Evolutionary conservation across 2,329 filamentous ascomycete genomes (phyloP).

Genomic region (Xylariomycetidae sp.): DNA sequence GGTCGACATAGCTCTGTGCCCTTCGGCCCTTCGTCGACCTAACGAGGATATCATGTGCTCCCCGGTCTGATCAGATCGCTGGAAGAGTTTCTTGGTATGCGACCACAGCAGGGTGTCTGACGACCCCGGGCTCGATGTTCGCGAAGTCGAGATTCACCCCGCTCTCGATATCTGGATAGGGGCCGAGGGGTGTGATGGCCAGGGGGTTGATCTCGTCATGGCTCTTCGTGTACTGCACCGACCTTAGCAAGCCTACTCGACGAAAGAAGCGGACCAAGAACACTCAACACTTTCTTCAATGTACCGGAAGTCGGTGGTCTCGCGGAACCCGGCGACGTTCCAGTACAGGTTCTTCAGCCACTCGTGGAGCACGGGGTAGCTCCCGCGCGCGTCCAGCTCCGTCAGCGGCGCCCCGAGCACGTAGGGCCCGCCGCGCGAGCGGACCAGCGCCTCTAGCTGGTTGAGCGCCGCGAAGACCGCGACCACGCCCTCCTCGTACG

Average conservation of each 20-base stretch:
- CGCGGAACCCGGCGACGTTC: constrained; percentile 45
- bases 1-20: too few relatives aligned
- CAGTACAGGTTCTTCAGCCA: constrained; percentile 57
- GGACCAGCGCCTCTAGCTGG: constrained; percentile 43
- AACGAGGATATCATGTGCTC: too few relatives aligned
- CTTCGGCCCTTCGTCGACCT: too few relatives aligned
- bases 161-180: constrained; percentile 51
- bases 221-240: constrained; percentile 42
- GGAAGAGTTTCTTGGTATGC: constrained; percentile 24
- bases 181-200: constrained; percentile 57
- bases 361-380: constrained; percentile 54
- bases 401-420: constrained; percentile 50
- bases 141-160: constrained; percentile 43
- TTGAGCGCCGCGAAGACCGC: constrained; percentile 55
- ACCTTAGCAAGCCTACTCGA: neutral
- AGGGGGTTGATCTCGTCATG: constrained; percentile 54
- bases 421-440: constrained; percentile 39
- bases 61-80: too few relatives aligned
- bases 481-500: constrained; percentile 48
- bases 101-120: constrained; percentile 35
- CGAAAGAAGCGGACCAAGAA: neutral
- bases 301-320: constrained; percentile 58
- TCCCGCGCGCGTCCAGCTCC: constrained; percentile 53
- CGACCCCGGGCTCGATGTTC: constrained; percentile 39
- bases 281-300: constrained; percentile 54